These are phyloP conservation scores for Lomentospora prolificans DNA, from an alignment of 2,329 filamentous ascomycete species.

Conservation along the genomic window DNA sequence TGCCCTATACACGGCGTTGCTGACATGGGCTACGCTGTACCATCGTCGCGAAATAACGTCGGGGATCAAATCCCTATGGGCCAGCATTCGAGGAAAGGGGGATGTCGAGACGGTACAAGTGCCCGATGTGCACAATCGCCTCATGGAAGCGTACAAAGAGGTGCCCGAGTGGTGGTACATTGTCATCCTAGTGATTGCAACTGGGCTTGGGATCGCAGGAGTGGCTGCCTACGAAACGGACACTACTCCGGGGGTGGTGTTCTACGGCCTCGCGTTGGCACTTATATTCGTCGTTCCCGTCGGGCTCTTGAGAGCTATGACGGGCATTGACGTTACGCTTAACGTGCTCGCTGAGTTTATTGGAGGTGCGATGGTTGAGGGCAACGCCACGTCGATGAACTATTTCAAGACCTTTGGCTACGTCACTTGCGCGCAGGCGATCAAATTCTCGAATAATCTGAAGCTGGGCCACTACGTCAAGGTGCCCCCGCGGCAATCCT, in stretches of 20 bases:
- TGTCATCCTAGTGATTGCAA: conserved; percentile 29
- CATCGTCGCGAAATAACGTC: conserved; percentile 40
- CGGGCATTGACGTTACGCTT: conserved; percentile 39
- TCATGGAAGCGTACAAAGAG: conserved; percentile 37
- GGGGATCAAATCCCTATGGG: conserved; percentile 37
- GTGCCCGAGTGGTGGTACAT: conserved; percentile 48
- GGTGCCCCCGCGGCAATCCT: conserved; percentile 50
- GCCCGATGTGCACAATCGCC: conserved; percentile 36
- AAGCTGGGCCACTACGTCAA: conserved; percentile 48
- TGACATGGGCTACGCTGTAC: conserved; percentile 41
- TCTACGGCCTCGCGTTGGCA: conserved; percentile 39
- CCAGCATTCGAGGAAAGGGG: conserved; percentile 31
- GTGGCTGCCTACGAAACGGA: conserved; percentile 40
- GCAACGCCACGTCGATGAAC: conserved; percentile 43
- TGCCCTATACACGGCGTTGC: conserved; percentile 40
- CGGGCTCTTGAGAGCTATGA: conserved; percentile 44
- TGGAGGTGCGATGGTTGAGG: conserved; percentile 38
- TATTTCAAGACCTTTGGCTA: conserved; percentile 44
- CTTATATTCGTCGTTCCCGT: conserved; percentile 41
- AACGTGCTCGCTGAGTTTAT: conserved; percentile 45
- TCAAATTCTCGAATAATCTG: conserved; percentile 38
- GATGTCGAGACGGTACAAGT: conserved; percentile 21
- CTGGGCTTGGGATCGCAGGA: conserved; percentile 35
- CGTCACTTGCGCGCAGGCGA: conserved; percentile 39
- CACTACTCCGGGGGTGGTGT: conserved; percentile 39